These are phyloP conservation scores for Viridothelium virens DNA, from an alignment of 495 filamentous ascomycete species.

Conservation along the genomic window DNA sequence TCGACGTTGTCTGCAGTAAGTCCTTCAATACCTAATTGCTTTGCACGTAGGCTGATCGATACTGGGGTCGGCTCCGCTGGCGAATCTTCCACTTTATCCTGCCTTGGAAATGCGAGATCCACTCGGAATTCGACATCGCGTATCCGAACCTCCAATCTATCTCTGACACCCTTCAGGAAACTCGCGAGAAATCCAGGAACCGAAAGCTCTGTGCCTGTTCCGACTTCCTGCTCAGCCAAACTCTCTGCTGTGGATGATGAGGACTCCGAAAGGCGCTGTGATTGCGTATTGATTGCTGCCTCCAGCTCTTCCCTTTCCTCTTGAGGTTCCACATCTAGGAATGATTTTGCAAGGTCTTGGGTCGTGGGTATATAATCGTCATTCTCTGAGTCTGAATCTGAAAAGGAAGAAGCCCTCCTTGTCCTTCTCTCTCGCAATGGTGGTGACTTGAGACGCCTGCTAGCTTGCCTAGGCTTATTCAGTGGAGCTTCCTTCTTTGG, in stretches of 20 bases:
- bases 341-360: slow-evolving; percentile 79
- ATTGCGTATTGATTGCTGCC: slow-evolving; percentile 61
- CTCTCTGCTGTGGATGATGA: slow-evolving; percentile 22
- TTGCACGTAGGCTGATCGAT: not conserved
- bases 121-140: slow-evolving; percentile 48
- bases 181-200: slow-evolving; percentile 75
- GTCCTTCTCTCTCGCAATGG: slow-evolving; percentile 7
- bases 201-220: slow-evolving; percentile 63
- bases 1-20: not conserved
- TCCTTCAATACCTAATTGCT: slow-evolving; percentile 3
- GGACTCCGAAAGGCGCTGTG: slow-evolving; percentile 52
- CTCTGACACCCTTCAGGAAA: slow-evolving; percentile 73
- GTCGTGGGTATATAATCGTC: slow-evolving; percentile 58
- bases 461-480: slow-evolving; percentile 13
- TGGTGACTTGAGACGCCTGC: slow-evolving; percentile 24
- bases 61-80: not conserved
- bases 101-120: slow-evolving; percentile 52
- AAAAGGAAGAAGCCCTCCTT: not conserved
- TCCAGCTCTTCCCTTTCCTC: slow-evolving; percentile 70
- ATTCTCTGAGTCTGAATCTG: slow-evolving; percentile 21
- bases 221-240: slow-evolving; percentile 57
- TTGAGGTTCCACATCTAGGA: slow-evolving; percentile 69
- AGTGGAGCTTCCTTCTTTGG: slow-evolving; percentile 13
- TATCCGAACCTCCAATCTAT: slow-evolving; percentile 67
- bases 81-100: not conserved